Conservation (phyloP, 164 flowering plant species). For the Vitis amurensis region DNA sequence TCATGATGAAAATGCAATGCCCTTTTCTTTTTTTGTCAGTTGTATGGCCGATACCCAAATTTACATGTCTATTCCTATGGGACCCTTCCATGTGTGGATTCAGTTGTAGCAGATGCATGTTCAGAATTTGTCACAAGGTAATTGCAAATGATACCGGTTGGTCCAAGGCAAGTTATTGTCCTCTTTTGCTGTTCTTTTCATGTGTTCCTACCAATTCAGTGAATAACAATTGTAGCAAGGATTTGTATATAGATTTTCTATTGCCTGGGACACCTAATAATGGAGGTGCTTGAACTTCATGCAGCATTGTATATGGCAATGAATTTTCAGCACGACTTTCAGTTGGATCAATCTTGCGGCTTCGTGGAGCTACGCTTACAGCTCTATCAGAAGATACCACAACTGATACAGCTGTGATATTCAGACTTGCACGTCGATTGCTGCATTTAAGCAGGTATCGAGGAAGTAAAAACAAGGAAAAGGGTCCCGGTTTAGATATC, state of each 20-base stretch:
- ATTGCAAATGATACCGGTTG: constrained; percentile 3
- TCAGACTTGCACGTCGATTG: constrained; percentile 59
- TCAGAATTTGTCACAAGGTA: constrained; percentile 82
- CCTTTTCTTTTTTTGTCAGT: constrained; percentile 32
- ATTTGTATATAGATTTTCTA: background rate
- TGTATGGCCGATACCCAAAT: constrained; percentile 50
- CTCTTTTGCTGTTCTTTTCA: background rate
- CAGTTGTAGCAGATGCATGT: constrained; percentile 65
- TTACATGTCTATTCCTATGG: constrained; percentile 81
- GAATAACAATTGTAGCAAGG: background rate
- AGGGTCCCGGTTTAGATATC: constrained; percentile 17
- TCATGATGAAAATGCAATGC: background rate
- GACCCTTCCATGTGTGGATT: constrained; percentile 81
- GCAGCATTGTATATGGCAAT: constrained; percentile 70
- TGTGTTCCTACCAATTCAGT: background rate
- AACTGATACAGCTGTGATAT: constrained; percentile 52
- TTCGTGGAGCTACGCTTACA: constrained; percentile 70
- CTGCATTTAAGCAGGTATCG: constrained; percentile 37
- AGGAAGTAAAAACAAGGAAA: constrained; percentile 17
- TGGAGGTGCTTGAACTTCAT: constrained; percentile 15
- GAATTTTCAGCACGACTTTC: constrained; percentile 91
- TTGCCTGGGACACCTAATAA: background rate
- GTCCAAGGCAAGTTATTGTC: background rate
- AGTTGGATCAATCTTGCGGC: constrained; percentile 67
- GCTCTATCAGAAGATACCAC: constrained; percentile 60